These are phyloP conservation scores for Botryotinia globosa DNA, from an alignment of 2,329 filamentous ascomycete species.

Conservation along the genomic window DNA sequence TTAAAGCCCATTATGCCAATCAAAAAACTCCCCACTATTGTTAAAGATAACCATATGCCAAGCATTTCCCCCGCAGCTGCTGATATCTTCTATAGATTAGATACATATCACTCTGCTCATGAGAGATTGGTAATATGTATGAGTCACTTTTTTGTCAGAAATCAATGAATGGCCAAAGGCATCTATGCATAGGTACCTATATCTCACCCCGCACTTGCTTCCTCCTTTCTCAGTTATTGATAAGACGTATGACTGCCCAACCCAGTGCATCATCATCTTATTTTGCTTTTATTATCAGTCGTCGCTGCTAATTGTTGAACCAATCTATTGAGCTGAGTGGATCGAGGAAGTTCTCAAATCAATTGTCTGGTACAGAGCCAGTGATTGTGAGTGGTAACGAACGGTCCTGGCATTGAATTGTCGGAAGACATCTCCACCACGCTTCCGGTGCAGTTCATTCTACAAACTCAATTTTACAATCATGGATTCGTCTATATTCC, in stretches of 20 bases:
- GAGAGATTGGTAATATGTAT: background rate
- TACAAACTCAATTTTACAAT: background rate
- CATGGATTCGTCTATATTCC: background rate
- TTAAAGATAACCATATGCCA: slow-evolving; percentile 17
- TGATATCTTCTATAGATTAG: background rate
- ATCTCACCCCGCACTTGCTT: background rate
- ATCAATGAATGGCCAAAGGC: background rate
- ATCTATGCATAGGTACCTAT: background rate
- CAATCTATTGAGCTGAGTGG: background rate
- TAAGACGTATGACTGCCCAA: background rate
- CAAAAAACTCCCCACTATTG: background rate
- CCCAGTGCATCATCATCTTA: too few species aligned
- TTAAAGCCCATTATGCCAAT: slow-evolving; percentile 23
- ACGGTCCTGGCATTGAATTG: background rate
- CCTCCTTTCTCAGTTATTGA: background rate
- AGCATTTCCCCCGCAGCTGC: slow-evolving; percentile 18
- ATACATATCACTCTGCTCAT: background rate
- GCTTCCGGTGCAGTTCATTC: too few species aligned
- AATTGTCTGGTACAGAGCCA: background rate
- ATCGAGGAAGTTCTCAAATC: background rate
- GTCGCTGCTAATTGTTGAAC: background rate
- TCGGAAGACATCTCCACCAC: background rate
- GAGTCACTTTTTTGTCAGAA: background rate
- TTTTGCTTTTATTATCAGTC: background rate
- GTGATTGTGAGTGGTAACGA: background rate